phyloP scores from a whole-genome alignment of 2,329 filamentous ascomycete genomes.

The Aspergillus fijiensis region DNA sequence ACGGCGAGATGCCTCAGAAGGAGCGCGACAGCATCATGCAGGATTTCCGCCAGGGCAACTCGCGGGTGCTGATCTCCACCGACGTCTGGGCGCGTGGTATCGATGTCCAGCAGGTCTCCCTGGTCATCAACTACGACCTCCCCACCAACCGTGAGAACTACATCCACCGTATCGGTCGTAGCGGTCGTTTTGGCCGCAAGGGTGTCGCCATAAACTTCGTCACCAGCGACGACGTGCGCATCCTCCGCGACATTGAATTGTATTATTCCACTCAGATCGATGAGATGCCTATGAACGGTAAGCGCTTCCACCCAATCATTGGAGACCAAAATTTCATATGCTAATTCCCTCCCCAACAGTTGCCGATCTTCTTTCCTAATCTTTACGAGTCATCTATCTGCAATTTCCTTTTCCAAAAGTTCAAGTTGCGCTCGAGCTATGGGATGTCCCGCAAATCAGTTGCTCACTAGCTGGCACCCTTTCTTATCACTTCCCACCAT shows the following conservation, averaged over 20 bases:
- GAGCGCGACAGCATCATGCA: constrained; percentile 99
- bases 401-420: background rate
- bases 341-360: constrained; percentile 25
- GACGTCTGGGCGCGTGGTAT: constrained; percentile 98
- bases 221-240: constrained; percentile 95
- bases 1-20: constrained; percentile 98
- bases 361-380: constrained; percentile 40
- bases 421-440: background rate
- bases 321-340: background rate
- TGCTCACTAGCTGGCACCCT: background rate
- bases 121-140: constrained; percentile 99
- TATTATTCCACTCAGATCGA: constrained; percentile 97
- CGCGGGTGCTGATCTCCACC: constrained; percentile 91
- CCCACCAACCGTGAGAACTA: constrained; percentile 99
- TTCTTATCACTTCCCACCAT: background rate
- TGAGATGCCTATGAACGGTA: constrained; percentile 97
- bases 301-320: constrained; percentile 44
- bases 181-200: constrained; percentile 93
- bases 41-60: constrained; percentile 96
- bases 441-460: background rate
- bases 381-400: background rate
- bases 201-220: constrained; percentile 99
- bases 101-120: constrained; percentile 95
- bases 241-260: constrained; percentile 93
- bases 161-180: constrained; percentile 96